A percentile compares a stretch with the other conserved stretches of the same genome.
phyloP scores from a whole-genome alignment of 2,329 filamentous ascomycete genomes.

The Pezicula radicicola region DNA sequence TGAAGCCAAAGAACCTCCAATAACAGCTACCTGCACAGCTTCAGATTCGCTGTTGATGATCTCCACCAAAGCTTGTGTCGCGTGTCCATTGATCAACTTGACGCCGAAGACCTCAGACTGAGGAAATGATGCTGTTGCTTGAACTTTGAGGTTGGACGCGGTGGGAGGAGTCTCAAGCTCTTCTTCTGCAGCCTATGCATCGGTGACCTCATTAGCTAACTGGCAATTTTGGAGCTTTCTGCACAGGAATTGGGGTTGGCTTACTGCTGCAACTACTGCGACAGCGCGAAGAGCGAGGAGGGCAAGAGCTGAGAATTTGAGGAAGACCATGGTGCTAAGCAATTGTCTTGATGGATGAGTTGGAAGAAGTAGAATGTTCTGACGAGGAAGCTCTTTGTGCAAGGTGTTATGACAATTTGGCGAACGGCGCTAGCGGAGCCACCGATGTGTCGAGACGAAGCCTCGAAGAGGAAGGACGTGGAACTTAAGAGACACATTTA shows the following conservation, averaged over 20 bases:
- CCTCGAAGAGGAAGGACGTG: too few species aligned
- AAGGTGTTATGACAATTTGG: background rate
- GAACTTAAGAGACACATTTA: too few species aligned
- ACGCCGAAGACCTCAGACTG: slow-evolving; percentile 79
- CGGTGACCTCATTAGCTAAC: slow-evolving; percentile 3
- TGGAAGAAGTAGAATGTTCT: background rate
- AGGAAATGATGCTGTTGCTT: slow-evolving; percentile 60
- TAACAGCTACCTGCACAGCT: slow-evolving; percentile 70
- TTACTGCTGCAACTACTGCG: slow-evolving; percentile 61
- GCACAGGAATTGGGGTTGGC: slow-evolving; percentile 30
- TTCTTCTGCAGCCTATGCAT: slow-evolving; percentile 16
- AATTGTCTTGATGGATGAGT: slow-evolving; percentile 1
- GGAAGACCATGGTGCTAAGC: slow-evolving; percentile 61
- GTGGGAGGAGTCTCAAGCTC: slow-evolving; percentile 16
- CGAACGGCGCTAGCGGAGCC: too few species aligned
- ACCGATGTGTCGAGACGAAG: too few species aligned
- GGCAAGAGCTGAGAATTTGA: slow-evolving; percentile 69
- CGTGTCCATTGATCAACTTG: slow-evolving; percentile 89
- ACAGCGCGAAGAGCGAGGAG: slow-evolving; percentile 68
- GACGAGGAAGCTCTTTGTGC: background rate
- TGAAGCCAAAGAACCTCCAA: slow-evolving; percentile 70
- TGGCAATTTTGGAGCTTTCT: slow-evolving; percentile 6
- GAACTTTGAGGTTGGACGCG: slow-evolving; percentile 56
- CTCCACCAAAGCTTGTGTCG: slow-evolving; percentile 78
- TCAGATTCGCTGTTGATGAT: slow-evolving; percentile 80